A percentile compares a stretch with the other conserved stretches of the same genome.
These are phyloP conservation scores for Botryotinia narcissicola DNA, from an alignment of 2,329 filamentous ascomycete species.

Conservation along the genomic window DNA sequence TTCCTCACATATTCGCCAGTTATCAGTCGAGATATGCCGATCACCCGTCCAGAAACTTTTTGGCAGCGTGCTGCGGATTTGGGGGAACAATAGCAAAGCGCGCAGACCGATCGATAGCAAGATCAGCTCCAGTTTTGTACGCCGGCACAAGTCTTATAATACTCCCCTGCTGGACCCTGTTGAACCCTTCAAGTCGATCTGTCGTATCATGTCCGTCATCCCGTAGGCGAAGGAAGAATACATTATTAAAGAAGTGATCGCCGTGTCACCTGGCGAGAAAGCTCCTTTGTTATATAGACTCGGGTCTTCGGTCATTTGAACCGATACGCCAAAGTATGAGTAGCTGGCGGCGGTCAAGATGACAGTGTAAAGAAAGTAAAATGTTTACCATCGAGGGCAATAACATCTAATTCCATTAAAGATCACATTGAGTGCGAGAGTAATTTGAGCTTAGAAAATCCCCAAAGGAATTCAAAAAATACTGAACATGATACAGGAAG, in stretches of 20 bases:
- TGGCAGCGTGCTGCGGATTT: neutral
- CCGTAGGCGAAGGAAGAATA: conserved; percentile 1
- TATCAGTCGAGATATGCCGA: neutral
- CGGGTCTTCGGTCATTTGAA: neutral
- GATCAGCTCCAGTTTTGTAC: neutral
- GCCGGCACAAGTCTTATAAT: neutral
- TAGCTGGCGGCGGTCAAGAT: neutral
- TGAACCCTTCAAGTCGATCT: neutral
- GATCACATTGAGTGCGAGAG: neutral
- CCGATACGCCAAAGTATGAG: neutral
- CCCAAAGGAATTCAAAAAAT: too few relatives aligned
- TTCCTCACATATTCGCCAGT: neutral
- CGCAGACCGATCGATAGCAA: neutral
- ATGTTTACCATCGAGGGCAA: neutral
- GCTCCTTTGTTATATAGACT: neutral
- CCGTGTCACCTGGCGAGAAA: neutral
- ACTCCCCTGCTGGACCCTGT: neutral
- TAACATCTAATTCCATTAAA: neutral
- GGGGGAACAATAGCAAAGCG: neutral
- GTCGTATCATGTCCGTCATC: conserved; percentile 8
- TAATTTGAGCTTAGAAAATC: neutral
- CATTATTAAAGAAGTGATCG: neutral
- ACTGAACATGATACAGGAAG: neutral
- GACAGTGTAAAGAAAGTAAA: neutral
- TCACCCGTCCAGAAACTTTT: too few relatives aligned